Conservation (phyloP, 805 yeast genomes). For the Candida pini region DNA sequence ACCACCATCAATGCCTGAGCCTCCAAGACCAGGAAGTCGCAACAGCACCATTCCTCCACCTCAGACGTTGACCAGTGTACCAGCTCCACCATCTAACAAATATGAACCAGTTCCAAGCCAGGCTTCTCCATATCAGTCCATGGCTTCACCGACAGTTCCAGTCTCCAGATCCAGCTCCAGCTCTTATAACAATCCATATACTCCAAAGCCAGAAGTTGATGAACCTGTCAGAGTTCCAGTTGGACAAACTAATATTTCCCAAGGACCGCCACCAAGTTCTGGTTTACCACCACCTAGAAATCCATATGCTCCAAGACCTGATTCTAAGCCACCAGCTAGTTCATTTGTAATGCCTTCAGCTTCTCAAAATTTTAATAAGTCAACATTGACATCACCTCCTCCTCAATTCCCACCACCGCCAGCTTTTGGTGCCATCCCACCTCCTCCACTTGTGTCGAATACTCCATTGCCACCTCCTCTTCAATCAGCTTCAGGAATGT, state of each 20-base stretch:
- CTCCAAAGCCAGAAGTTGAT: constrained; percentile 26
- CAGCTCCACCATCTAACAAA: constrained; percentile 14
- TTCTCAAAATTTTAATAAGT: constrained; percentile 4
- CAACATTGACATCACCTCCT: constrained; percentile 9
- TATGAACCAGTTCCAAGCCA: constrained; percentile 14
- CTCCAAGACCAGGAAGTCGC: constrained; percentile 23
- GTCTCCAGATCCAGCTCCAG: too few relatives aligned
- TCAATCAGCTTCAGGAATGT: constrained; percentile 9
- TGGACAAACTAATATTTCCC: constrained; percentile 17
- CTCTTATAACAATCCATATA: constrained; percentile 29
- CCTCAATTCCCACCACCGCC: constrained; percentile 5
- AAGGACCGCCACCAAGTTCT: constrained; percentile 8
- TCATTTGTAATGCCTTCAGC: constrained; percentile 14
- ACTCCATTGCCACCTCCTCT: constrained; percentile 19
- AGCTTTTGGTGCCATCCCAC: constrained; percentile 10
- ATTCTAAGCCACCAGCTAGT: constrained; percentile 7
- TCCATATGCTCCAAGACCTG: constrained; percentile 33
- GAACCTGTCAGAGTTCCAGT: constrained; percentile 23
- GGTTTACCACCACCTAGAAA: constrained; percentile 21
- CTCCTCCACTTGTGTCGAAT: constrained; percentile 5
- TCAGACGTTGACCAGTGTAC: constrained; percentile 3
- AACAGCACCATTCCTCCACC: constrained; percentile 16
- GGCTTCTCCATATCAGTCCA: constrained; percentile 21
- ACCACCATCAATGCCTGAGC: constrained; percentile 26
- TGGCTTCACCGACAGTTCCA: constrained; percentile 9